Percentiles rank a stretch among this genome's conserved stretches.
These are phyloP conservation scores for Hypoxylon sp. DNA, from an alignment of 2,329 filamentous ascomycete genomes.

Conservation along the genomic window DNA sequence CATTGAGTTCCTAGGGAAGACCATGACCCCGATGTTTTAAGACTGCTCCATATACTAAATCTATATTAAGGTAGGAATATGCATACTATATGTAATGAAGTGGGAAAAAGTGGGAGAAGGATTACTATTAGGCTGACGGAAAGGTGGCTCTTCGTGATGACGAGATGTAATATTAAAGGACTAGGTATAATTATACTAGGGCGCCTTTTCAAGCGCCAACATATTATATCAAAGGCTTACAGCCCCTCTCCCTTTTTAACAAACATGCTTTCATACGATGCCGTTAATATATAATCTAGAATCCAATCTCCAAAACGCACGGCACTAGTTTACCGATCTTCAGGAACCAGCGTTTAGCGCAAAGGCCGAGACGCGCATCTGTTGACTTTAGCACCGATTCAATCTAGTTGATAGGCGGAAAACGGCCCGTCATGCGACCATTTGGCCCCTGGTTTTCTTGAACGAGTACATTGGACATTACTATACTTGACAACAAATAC, in stretches of 20 bases:
- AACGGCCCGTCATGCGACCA: conserved; percentile 39
- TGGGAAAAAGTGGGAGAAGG: conserved; percentile 29
- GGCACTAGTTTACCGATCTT: conserved; percentile 36
- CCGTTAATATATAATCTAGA: conserved; percentile 18
- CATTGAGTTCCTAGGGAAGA: conserved; percentile 7
- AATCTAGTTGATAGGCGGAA: conserved; percentile 36
- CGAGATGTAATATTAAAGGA: conserved; percentile 43
- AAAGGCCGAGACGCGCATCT: conserved; percentile 37
- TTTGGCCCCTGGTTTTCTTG: conserved; percentile 28
- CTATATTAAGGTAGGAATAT: conserved; percentile 28
- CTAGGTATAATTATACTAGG: conserved; percentile 22
- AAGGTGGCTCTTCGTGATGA: conserved; percentile 33
- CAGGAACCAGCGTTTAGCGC: conserved; percentile 39
- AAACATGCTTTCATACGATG: conserved; percentile 17
- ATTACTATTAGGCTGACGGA: conserved; percentile 31
- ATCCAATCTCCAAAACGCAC: conserved; percentile 18
- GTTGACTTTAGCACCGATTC: conserved; percentile 18
- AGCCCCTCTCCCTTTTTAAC: conserved; percentile 22
- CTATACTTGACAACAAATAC: conserved; percentile 21
- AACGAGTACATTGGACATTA: conserved; percentile 19
- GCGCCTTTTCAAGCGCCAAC: conserved; percentile 20
- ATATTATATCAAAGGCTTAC: conserved; percentile 3
- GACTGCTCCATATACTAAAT: conserved; percentile 5
- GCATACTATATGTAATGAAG: conserved; percentile 13
- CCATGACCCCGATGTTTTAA: conserved; percentile 24